Percentiles rank a stretch among this genome's conserved stretches.
These are phyloP conservation scores for Amoebophrya sp. DNA, from an alignment of 169 alveolate species.

Conservation along the genomic window DNA sequence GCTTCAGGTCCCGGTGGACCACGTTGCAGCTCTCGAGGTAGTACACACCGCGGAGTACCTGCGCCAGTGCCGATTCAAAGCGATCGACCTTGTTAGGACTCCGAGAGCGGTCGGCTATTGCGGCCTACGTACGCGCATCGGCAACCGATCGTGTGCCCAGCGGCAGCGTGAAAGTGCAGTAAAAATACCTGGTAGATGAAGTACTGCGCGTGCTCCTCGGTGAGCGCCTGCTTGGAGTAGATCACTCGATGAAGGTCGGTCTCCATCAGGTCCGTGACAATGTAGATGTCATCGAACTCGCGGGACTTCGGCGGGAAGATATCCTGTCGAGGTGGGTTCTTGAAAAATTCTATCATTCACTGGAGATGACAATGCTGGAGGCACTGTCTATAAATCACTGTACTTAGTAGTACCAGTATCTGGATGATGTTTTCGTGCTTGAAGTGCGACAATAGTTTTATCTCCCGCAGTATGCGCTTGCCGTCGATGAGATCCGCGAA, in stretches of 20 bases:
- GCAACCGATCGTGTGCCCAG: no score
- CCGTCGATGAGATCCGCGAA: constrained; percentile 69
- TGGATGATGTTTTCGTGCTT: constrained; percentile 63
- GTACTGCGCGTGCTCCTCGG: constrained; percentile 71
- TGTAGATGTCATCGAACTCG: constrained; percentile 64
- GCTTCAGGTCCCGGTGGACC: constrained; percentile 94
- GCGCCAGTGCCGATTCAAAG: no score
- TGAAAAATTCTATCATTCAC: background rate
- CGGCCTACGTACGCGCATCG: no score
- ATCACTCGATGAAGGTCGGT: constrained; percentile 76
- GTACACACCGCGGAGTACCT: constrained; percentile 66
- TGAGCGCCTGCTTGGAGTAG: constrained; percentile 61
- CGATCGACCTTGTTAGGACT: no score
- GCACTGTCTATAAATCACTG: background rate
- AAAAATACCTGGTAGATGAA: constrained; percentile 53
- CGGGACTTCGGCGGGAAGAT: constrained; percentile 58
- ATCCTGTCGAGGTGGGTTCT: constrained; percentile 27
- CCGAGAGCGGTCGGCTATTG: no score
- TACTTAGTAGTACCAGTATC: constrained; percentile 18
- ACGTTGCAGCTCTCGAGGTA: constrained; percentile 88
- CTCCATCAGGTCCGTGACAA: constrained; percentile 72
- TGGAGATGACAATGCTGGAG: background rate
- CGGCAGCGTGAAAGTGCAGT: no score
- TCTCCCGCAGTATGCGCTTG: constrained; percentile 66
- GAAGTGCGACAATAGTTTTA: constrained; percentile 54